Percentiles rank a stretch among this genome's conserved stretches.
These are phyloP conservation scores for Bryoglossum gracile DNA, from an alignment of 495 filamentous ascomycete species.

Conservation along the genomic window DNA sequence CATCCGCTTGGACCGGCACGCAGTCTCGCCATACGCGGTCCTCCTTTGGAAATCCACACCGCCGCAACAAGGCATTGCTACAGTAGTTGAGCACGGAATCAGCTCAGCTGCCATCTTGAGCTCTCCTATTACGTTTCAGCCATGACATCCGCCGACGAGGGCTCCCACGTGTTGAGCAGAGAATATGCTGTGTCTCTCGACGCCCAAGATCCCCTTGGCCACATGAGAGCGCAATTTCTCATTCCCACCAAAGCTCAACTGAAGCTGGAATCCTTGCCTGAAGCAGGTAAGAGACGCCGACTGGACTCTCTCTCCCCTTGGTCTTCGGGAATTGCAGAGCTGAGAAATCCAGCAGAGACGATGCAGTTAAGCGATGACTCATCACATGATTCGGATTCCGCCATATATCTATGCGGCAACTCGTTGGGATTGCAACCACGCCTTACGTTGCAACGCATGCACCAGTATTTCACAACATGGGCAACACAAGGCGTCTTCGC, in stretches of 20 bases:
- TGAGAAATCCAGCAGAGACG: no score
- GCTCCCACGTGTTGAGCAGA: conserved; percentile 19
- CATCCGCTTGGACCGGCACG: conserved; percentile 4
- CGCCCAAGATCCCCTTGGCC: conserved; percentile 55
- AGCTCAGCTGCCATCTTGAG: no score
- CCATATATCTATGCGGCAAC: conserved; percentile 93
- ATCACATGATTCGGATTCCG: conserved; percentile 28
- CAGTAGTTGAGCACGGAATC: no score
- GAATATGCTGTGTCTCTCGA: conserved; percentile 63
- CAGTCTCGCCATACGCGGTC: not conserved
- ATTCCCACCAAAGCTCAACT: conserved; percentile 77
- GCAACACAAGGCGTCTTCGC: conserved; percentile 88
- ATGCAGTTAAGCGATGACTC: conserved; percentile 3
- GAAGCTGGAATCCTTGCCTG: conserved; percentile 52
- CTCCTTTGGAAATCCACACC: conserved; percentile 1
- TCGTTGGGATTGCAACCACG: conserved; percentile 87
- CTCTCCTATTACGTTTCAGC: conserved; percentile 15
- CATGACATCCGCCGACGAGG: conserved; percentile 27
- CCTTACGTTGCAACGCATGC: conserved; percentile 59
- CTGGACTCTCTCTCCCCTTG: no score
- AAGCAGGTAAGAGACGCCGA: conserved; percentile 18
- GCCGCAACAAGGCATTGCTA: not conserved
- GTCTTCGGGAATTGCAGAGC: no score
- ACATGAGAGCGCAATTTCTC: conserved; percentile 69
- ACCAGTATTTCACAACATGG: conserved; percentile 78